Conservation (phyloP, 352 stramenopile genomes). For the Pythium aquatile region DNA sequence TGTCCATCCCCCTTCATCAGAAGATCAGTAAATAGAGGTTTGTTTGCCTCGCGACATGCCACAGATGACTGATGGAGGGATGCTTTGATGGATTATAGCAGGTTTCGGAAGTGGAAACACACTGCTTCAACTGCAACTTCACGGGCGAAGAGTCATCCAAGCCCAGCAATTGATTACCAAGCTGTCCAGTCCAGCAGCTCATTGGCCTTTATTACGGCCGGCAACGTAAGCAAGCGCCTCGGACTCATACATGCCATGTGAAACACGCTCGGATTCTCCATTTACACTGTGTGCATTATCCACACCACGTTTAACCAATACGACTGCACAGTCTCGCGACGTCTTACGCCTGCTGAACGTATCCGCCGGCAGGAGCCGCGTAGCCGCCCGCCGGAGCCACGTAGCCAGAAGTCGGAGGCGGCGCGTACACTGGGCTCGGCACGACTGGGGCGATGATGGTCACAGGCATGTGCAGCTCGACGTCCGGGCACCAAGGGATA, state of each 20-base stretch:
- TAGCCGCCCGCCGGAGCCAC: slow-evolving; percentile 14
- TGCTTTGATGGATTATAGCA: background rate
- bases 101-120: background rate
- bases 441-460: slow-evolving; percentile 40
- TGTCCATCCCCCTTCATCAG: background rate
- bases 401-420: slow-evolving; percentile 24
- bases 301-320: background rate
- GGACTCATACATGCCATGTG: background rate
- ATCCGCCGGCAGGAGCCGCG: slow-evolving; percentile 6
- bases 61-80: background rate
- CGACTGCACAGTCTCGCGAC: background rate
- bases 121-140: background rate
- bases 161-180: background rate
- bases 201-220: background rate
- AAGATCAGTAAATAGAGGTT: background rate
- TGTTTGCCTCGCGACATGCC: background rate
- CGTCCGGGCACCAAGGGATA: slow-evolving; percentile 63
- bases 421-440: slow-evolving; percentile 19
- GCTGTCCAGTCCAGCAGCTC: background rate
- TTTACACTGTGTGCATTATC: background rate
- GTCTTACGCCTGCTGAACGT: slow-evolving; percentile 18
- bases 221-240: background rate
- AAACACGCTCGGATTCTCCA: too few species aligned
- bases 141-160: background rate
- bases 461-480: slow-evolving; percentile 54